Evolutionary conservation across 495 filamentous ascomycete genomes (phyloP), one percentile per base, ranked within the genome.

Genomic region (Penicillium silybi): DNA sequence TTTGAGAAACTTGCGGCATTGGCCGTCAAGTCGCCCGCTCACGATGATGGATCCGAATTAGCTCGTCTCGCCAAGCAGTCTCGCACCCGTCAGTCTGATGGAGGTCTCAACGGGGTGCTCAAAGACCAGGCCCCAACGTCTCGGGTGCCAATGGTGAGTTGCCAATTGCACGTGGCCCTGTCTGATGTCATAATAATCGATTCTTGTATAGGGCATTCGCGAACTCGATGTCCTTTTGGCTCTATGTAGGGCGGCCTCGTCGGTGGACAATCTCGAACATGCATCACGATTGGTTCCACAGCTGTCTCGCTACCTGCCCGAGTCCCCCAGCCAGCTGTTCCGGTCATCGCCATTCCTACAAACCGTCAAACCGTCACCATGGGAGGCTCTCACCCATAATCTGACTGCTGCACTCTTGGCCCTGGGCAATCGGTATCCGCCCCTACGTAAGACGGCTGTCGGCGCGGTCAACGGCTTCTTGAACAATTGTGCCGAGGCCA

Each of bases 211-310:
- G 83, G 79, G 77, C 16, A 68, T 90, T 44, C 83, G 88, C 47
- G 93, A 98, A 75, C 82, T 95, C 52, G 91, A 97, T 65, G 85
- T 92, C 35, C 76, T 97, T 22, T 71, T 97, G 17, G 89, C 92
- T 26, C 78, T 98, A 19, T 95, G 92, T 69, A 90, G 88, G 69
- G 88, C 93, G 22, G 88, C 90, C 8, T 84, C 89, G 16, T 73
- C 82, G 15, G 71, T 97, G 13, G 74, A 82, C 16, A 79, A 78
- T 44, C 59, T 72, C 6, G 81, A 89, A 47, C 85, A 83, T 65
- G 89, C 91, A 37, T 79, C 86, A 58, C 85, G 80, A 62, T 78
- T 97, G 29, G 77, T 83, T 16, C 68, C 72, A 3, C 90, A 92
- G 61, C 70, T 98, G 29, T 79, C 84, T 11, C 86, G 83, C 8